Evolutionary conservation across 1,284 basidiomycete species (phyloP), one percentile per base, ranked within the genome.

Genomic region (Anthracocystis walkeri): DNA sequence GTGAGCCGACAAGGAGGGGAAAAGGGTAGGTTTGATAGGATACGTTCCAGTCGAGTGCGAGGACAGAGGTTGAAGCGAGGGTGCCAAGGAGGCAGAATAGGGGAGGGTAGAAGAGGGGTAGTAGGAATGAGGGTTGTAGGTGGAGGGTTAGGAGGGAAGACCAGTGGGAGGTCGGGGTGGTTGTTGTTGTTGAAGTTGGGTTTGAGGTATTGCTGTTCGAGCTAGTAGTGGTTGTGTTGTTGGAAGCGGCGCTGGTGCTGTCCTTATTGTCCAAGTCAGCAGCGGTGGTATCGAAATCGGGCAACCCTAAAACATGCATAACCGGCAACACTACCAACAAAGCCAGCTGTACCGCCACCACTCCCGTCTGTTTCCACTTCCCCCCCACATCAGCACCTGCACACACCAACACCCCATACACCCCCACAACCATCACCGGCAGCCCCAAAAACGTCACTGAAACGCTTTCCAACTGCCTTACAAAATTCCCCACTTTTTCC

Each of bases 11-110:
- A 7, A 71, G 40, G 16, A 64, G 29, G 7, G 73, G 73, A 52
- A 67, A 67, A 5, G 73, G 73, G 58, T 64, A 75, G 41, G 67
- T 75, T 38, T 75, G 73, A 21, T 49, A 75, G 11, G 44, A 5
- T 21, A 29, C 27, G 33, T 59, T 38, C 61, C 67, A 71, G 46
- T 75, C 73, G 20, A 75, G 57, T 0, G 64, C 65, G 20, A 69
- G 38, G 1, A 49, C 20, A 16, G 66, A 52, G 3, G 63, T 45
- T 10, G 31, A 31, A 0, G 44, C 18, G 4, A 75, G 3, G 2
- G 72, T 69, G 10, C 20, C 23, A 0, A 38, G 16, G 6, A 46
- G 0, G 29, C 27, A 29, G 41, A 33, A 21, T 27, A 75, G 23
- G 27, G 35, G 42, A 1, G 66, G 72, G 50, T 64, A 63, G 52